Conservation (phyloP, 2,329 filamentous ascomycete species). For the Trichophyton rubrum region DNA sequence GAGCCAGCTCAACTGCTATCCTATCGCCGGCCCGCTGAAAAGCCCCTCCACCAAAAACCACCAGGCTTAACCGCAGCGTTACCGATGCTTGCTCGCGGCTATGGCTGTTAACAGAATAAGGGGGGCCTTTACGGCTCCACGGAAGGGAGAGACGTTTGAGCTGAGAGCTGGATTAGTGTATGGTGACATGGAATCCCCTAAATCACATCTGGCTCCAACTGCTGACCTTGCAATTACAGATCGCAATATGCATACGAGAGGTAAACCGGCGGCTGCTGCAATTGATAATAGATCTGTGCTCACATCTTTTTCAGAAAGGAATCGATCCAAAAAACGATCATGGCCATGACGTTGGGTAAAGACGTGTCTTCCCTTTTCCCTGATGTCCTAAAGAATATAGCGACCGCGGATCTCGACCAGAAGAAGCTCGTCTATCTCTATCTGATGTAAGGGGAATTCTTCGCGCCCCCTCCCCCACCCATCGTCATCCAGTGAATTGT, state of each 20-base stretch:
- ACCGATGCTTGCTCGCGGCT: constrained; percentile 23
- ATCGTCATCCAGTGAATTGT: constrained; percentile 2
- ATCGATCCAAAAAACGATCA: constrained; percentile 98
- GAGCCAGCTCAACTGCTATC: neutral
- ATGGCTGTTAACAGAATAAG: constrained; percentile 97
- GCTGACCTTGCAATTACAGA: constrained; percentile 30
- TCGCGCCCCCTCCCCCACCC: neutral
- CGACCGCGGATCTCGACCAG: constrained; percentile 85
- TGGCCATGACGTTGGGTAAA: constrained; percentile 98
- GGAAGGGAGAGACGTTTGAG: constrained; percentile 97
- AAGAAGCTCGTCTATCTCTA: constrained; percentile 99
- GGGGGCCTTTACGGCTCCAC: constrained; percentile 81
- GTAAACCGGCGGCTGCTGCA: constrained; percentile 24
- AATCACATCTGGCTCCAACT: neutral
- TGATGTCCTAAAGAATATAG: constrained; percentile 97
- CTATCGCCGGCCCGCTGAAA: constrained; percentile 9
- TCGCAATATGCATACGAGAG: constrained; percentile 98
- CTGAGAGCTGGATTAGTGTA: constrained; percentile 79
- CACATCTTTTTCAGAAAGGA: constrained; percentile 56
- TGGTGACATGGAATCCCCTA: neutral
- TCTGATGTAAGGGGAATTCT: constrained; percentile 56
- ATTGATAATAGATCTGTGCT: constrained; percentile 13
- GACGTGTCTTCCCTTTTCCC: constrained; percentile 96
- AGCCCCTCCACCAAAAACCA: constrained; percentile 17
- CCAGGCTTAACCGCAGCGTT: constrained; percentile 14